Base-by-base conservation (phyloP, 495 filamentous ascomycete genomes). In the Aspergillus funiculosus region DNA sequence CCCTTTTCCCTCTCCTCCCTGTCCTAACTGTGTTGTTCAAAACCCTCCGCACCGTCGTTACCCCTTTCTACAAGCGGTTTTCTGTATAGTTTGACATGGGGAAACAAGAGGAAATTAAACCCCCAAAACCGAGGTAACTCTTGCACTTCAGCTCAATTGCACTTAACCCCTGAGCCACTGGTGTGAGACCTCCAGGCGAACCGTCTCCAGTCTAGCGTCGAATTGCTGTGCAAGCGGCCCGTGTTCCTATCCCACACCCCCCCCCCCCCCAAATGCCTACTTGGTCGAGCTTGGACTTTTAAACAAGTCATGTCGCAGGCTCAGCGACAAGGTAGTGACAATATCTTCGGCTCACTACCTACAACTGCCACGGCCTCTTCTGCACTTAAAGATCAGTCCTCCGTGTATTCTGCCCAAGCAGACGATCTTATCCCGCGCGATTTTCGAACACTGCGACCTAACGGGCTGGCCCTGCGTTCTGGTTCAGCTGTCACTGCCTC, bases 261-360 rank as follows among this genome's bases (percentile, higher is more conserved):
- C 45, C 39, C 47, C n/a, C n/a, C n/a, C 24, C 26, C 32, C 42
- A 44, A 19, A 53, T 42, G 49, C 37, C 18, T 27, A 51, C 40
- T 46, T 46, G 46, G 37, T 39, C 39, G 46, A 54, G 52, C 55
- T 48, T 53, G 50, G 34, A 50, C 43, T 51, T 56, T 58, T 62
- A 51, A 56, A 59, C 60, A 62, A 65, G 59, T 54, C 57, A 72
- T 72, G 67, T 69, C 63, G 57, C 68, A 67, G 51, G 44, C 50
- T 53, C 55, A 48, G 57, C 63, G 54, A 49, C 63, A 62, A 61
- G 61, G 52, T 37, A 59, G 34, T 36, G 58, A 64, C 35, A 57
- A 57, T 26, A 51, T 18, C 46, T 25, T 41, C 50, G 48, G 13
- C 35, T 52, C 48, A 24, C 17, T 51, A 22, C 39, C 43, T 38